These are phyloP conservation scores for Neonectria sp. DNA, from an alignment of 2,329 filamentous ascomycete species.

Conservation along the genomic window DNA sequence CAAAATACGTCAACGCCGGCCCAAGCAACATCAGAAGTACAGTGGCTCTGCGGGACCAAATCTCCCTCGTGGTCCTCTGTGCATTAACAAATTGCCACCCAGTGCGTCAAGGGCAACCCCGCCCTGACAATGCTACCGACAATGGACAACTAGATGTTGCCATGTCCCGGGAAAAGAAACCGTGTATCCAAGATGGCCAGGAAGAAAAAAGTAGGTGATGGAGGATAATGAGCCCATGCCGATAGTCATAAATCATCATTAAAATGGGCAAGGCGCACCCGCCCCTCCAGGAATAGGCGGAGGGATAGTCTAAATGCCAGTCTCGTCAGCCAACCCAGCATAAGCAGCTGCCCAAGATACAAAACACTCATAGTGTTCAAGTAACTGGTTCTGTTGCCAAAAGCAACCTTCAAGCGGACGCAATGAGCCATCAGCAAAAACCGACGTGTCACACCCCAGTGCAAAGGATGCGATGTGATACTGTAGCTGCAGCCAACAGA, in stretches of 20 bases:
- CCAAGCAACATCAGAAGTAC: constrained; percentile 2
- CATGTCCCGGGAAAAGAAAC: not conserved
- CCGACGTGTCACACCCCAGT: constrained; percentile 14
- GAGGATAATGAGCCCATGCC: constrained; percentile 8
- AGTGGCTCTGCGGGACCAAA: constrained; percentile 5
- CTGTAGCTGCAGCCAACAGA: constrained; percentile 19
- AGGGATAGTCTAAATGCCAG: constrained; percentile 6
- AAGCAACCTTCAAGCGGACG: constrained; percentile 5
- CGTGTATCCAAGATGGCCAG: constrained; percentile 23
- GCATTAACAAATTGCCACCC: constrained; percentile 14
- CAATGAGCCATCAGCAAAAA: constrained; percentile 13
- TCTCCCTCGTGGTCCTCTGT: not conserved
- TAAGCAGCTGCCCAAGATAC: constrained; percentile 6
- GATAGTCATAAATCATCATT: constrained; percentile 27
- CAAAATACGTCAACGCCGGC: constrained; percentile 18
- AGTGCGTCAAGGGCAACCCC: constrained; percentile 10
- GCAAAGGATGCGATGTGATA: constrained; percentile 10
- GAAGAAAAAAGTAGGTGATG: constrained; percentile 7
- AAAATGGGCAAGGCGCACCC: not conserved
- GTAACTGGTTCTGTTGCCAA: not conserved
- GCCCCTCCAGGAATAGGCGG: not conserved
- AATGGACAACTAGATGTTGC: constrained; percentile 10
- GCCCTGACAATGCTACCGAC: constrained; percentile 22
- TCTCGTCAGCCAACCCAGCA: constrained; percentile 9
- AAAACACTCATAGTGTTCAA: constrained; percentile 6